A percentile compares a stretch with the other conserved stretches of the same genome.
Evolutionary conservation across 2,329 filamentous ascomycete genomes (phyloP).

Genomic region (Stagonosporopsis vannaccii): DNA sequence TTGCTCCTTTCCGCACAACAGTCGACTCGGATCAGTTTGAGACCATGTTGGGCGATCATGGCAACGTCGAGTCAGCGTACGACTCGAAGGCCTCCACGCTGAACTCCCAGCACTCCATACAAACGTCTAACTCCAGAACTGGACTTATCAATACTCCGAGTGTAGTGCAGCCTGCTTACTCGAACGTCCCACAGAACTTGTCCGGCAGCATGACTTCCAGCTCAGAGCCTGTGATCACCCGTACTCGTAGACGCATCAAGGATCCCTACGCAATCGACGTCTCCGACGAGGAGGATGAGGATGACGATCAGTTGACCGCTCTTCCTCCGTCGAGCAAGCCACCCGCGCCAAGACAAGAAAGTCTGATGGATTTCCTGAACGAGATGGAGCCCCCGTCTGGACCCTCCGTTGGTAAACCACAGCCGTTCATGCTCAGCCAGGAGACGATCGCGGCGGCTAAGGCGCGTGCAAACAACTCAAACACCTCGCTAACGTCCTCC

Average conservation of each 20-base stretch:
- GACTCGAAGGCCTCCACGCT: slow-evolving; percentile 46
- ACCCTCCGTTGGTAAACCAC: slow-evolving; percentile 52
- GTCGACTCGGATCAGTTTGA: slow-evolving; percentile 84
- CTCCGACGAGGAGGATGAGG: slow-evolving; percentile 47
- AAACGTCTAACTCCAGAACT: slow-evolving; percentile 77
- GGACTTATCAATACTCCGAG: slow-evolving; percentile 62
- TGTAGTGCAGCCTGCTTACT: slow-evolving; percentile 47
- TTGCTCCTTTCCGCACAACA: slow-evolving; percentile 83
- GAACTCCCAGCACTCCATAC: slow-evolving; percentile 54
- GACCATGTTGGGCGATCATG: slow-evolving; percentile 43
- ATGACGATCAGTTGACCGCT: slow-evolving; percentile 60
- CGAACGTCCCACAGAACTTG: slow-evolving; percentile 45
- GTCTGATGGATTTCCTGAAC: slow-evolving; percentile 75
- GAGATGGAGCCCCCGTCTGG: slow-evolving; percentile 69
- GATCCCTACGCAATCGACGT: slow-evolving; percentile 94
- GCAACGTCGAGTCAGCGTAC: slow-evolving; percentile 44
- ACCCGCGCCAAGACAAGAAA: slow-evolving; percentile 55
- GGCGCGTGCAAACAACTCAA: slow-evolving; percentile 34
- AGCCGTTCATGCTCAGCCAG: slow-evolving; percentile 44
- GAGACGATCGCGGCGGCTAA: slow-evolving; percentile 45
- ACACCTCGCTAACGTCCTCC: slow-evolving; percentile 25
- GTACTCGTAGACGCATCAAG: slow-evolving; percentile 78
- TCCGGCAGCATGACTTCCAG: slow-evolving; percentile 40
- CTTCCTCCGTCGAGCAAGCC: slow-evolving; percentile 50
- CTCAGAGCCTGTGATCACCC: slow-evolving; percentile 65